Evolutionary conservation across 2,329 filamentous ascomycete genomes (phyloP).

Genomic region (Fusarium hainanense): DNA sequence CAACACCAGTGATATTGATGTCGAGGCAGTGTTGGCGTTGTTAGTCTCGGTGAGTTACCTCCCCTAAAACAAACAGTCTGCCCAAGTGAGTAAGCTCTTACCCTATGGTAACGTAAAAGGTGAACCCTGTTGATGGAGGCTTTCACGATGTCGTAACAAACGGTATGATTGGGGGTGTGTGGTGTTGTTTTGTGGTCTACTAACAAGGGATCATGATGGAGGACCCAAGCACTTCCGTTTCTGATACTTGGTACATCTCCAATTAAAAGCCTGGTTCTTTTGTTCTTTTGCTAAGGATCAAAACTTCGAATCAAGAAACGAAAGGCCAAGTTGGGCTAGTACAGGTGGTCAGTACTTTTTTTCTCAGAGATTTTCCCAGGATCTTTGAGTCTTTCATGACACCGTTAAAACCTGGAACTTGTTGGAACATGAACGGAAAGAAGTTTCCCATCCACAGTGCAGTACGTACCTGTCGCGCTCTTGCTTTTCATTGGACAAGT

Average conservation of each 20-base stretch:
- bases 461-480: slow-evolving; percentile 9
- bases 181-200: not conserved
- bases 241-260: slow-evolving; percentile 15
- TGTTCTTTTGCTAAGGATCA: slow-evolving; percentile 11
- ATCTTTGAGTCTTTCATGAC: slow-evolving; percentile 18
- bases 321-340: slow-evolving; percentile 22
- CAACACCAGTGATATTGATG: slow-evolving; percentile 9
- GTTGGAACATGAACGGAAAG: slow-evolving; percentile 25
- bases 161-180: slow-evolving; percentile 1
- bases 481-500: slow-evolving; percentile 4
- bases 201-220: not conserved
- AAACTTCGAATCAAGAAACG: slow-evolving; percentile 24
- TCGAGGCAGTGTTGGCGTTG: not conserved
- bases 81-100: slow-evolving; percentile 1
- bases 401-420: slow-evolving; percentile 24
- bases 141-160: slow-evolving; percentile 28
- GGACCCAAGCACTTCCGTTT: slow-evolving; percentile 16
- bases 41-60: not conserved
- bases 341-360: slow-evolving; percentile 12
- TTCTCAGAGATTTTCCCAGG: slow-evolving; percentile 41
- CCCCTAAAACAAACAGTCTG: not conserved
- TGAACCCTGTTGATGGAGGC: slow-evolving; percentile 18
- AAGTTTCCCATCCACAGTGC: slow-evolving; percentile 2
- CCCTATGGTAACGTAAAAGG: slow-evolving; percentile 17
- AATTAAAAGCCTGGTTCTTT: slow-evolving; percentile 26